Base-by-base conservation (phyloP, 805 yeast species). In the Saccharomycopsis sp. region DNA sequence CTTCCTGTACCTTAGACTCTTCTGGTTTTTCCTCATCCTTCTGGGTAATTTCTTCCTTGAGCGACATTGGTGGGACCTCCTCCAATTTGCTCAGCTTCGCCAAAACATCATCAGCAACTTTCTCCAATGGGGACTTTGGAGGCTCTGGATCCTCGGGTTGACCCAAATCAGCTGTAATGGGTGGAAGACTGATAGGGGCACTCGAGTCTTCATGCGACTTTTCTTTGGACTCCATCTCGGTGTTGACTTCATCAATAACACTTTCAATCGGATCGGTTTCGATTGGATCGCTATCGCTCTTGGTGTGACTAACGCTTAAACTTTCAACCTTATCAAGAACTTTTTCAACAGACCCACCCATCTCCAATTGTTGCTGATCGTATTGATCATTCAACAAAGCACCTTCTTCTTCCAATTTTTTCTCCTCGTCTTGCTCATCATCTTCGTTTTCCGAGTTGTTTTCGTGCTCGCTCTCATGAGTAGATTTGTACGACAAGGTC, bases 381-480 rank as follows among this genome's bases (percentile, higher is more conserved):
- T 42, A 25, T 23, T 49, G 68, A 36, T 73, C 77, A 46, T 68
- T 77, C 23, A 69, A 58, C 42, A 76, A 59, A 0, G 76, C 83
- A 34, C 82, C 83, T 51, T 73, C 81, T 40, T 65, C 59, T 26
- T 63, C 68, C 48, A 76, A 62, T 34, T 68, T 75, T 1, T 55
- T 53, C n/a, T 66, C 55, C 25, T 40, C 47, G 27, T 48, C 48
- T 30, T 53, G 47, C 50, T 52, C 37, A 54, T 52, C 45, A 10
- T n/a, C 34, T 4, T 34, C 30, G 5, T 30, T n/a, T 17, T 30
- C 36, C 8, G 31, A n/a, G 10, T 4, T 22, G n/a, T 8, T 16
- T n/a, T n/a, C n/a, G n/a, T n/a, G n/a, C n/a, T n/a, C n/a, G n/a
- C n/a, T n/a, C n/a, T n/a, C n/a, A n/a, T n/a, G n/a, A 13, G 22